A percentile compares a stretch with the other conserved stretches of the same genome.
phyloP scores from a whole-genome alignment of 805 yeast genomes.

The Metschnikowia cubensis region DNA sequence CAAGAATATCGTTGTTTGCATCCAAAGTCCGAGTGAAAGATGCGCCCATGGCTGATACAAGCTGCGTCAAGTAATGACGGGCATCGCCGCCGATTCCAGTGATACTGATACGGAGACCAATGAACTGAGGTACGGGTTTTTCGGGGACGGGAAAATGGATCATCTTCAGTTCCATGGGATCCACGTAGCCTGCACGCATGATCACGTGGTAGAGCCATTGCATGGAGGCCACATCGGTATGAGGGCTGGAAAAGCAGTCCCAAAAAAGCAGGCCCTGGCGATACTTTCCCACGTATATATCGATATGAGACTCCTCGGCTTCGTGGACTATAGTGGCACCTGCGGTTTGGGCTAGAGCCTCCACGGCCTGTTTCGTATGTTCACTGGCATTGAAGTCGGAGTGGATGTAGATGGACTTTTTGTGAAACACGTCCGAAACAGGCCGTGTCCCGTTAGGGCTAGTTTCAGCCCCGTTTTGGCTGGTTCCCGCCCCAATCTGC shows the following conservation, averaged over 20 bases:
- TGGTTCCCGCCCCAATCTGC: background rate
- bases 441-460: background rate
- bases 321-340: constrained; percentile 49
- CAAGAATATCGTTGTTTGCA: constrained; percentile 63
- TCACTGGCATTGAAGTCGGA: constrained; percentile 54
- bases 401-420: constrained; percentile 48
- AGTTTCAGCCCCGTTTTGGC: background rate
- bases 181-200: constrained; percentile 48
- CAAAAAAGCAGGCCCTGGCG: constrained; percentile 55
- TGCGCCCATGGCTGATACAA: constrained; percentile 72
- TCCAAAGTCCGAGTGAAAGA: constrained; percentile 64
- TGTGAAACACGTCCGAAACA: constrained; percentile 5
- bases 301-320: constrained; percentile 20
- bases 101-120: constrained; percentile 54
- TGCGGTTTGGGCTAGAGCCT: constrained; percentile 41
- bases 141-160: constrained; percentile 68
- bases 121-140: constrained; percentile 50
- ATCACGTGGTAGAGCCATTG: constrained; percentile 74
- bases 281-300: constrained; percentile 57
- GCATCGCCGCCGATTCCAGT: constrained; percentile 88
- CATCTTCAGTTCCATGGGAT: constrained; percentile 51
- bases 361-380: constrained; percentile 36
- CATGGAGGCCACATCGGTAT: constrained; percentile 54
- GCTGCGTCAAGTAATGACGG: constrained; percentile 60
- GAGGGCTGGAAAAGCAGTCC: constrained; percentile 38